Conservation (phyloP, 176 grass and related monocot genomes). For the Urochloa ruziziensis region DNA sequence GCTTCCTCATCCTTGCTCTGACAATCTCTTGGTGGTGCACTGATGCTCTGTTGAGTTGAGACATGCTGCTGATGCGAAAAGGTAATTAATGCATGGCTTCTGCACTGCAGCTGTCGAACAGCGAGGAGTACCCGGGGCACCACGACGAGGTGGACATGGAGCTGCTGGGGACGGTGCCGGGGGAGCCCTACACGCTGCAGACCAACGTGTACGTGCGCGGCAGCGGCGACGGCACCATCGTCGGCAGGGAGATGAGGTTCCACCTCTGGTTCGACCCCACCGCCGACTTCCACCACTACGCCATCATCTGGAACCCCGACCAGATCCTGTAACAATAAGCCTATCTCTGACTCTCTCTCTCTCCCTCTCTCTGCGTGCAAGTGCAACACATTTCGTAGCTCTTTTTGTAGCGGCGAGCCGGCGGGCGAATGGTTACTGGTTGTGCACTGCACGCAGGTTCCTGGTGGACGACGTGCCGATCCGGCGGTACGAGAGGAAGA, state of each 20-base stretch:
- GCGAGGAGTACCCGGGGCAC: conserved; percentile 47
- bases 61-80: neutral
- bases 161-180: conserved; percentile 57
- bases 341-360: no score
- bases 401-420: no score
- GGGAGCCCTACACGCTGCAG: conserved; percentile 64
- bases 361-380: no score
- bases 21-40: neutral
- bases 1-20: no score
- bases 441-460: conserved; percentile 35
- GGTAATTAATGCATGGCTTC: neutral
- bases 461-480: conserved; percentile 64
- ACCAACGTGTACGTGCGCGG: conserved; percentile 71
- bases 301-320: conserved; percentile 58
- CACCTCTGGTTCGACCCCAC: conserved; percentile 84
- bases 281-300: conserved; percentile 68
- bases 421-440: no score
- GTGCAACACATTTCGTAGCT: neutral
- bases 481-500: conserved; percentile 60
- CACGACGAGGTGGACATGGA: conserved; percentile 74
- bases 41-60: neutral
- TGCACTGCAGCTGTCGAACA: conserved; percentile 54
- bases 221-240: conserved; percentile 53
- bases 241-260: conserved; percentile 70
- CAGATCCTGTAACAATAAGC: conserved; percentile 47